Conservation (phyloP, 495 filamentous ascomycete species). For the Trichoderma orchidacearum region DNA sequence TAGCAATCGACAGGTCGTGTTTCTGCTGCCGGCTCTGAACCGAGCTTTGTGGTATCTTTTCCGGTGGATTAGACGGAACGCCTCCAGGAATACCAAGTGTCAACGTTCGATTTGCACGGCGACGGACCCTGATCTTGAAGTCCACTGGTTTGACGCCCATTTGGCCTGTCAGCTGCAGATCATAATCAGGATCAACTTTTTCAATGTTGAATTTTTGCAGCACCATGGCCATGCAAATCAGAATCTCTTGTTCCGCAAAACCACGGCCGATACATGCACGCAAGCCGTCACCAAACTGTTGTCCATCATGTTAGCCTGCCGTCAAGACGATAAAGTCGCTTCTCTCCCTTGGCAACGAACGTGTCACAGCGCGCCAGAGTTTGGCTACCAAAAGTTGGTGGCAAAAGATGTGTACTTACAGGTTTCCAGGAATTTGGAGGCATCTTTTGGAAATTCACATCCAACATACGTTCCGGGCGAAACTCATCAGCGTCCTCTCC, state of each 20-base stretch:
- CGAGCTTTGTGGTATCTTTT: too few species aligned
- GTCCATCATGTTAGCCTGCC: too few species aligned
- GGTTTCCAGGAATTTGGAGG: slow-evolving; percentile 42
- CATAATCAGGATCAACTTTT: slow-evolving; percentile 43
- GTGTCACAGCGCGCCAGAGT: too few species aligned
- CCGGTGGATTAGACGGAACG: too few species aligned
- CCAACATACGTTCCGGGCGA: slow-evolving; percentile 51
- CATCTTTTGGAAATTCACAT: slow-evolving; percentile 42
- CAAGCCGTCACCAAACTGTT: slow-evolving; percentile 38
- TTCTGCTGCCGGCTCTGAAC: too few species aligned
- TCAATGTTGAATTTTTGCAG: slow-evolving; percentile 51
- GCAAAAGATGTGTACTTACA: too few species aligned
- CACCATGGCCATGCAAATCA: slow-evolving; percentile 38
- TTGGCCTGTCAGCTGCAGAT: slow-evolving; percentile 54
- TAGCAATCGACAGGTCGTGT: too few species aligned
- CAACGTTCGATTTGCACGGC: too few species aligned
- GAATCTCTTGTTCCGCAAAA: slow-evolving; percentile 51
- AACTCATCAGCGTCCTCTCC: slow-evolving; percentile 42
- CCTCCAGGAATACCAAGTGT: too few species aligned
- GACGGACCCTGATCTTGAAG: slow-evolving; percentile 61
- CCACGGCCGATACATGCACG: slow-evolving; percentile 38
- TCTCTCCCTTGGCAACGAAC: too few species aligned
- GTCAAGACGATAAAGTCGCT: too few species aligned
- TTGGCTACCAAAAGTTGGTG: too few species aligned
- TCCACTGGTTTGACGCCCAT: slow-evolving; percentile 66